phyloP scores from a whole-genome alignment of 2,329 filamentous ascomycete species.

The Didymella segeticola region DNA sequence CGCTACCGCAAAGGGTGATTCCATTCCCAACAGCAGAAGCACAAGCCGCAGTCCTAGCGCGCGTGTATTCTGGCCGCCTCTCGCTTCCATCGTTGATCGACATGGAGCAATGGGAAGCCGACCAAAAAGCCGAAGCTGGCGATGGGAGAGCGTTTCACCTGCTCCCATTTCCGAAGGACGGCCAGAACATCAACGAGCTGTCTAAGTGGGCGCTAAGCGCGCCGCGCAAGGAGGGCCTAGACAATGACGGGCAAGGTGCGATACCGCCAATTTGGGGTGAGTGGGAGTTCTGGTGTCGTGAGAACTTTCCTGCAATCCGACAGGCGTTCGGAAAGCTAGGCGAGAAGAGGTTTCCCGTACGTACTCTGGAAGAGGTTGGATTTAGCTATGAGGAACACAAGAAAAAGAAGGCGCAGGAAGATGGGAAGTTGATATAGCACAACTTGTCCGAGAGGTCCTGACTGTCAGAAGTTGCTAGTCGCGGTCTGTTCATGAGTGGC shows the following conservation, averaged over 20 bases:
- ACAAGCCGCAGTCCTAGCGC: slow-evolving; percentile 77
- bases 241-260: slow-evolving; percentile 64
- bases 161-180: slow-evolving; percentile 67
- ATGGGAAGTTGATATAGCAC: slow-evolving; percentile 12
- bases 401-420: slow-evolving; percentile 12
- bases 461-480: too few species aligned
- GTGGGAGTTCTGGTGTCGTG: slow-evolving; percentile 74
- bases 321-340: slow-evolving; percentile 73
- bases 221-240: slow-evolving; percentile 45
- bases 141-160: slow-evolving; percentile 61
- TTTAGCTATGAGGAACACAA: slow-evolving; percentile 61
- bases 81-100: slow-evolving; percentile 65
- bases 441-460: too few species aligned
- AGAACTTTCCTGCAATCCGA: slow-evolving; percentile 72
- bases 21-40: slow-evolving; percentile 83
- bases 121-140: slow-evolving; percentile 52
- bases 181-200: slow-evolving; percentile 72
- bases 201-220: slow-evolving; percentile 66
- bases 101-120: slow-evolving; percentile 74
- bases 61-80: slow-evolving; percentile 77
- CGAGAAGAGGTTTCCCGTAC: slow-evolving; percentile 62
- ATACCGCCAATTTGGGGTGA: slow-evolving; percentile 74
- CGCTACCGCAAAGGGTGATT: slow-evolving; percentile 81
- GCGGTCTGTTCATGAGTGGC: too few species aligned
- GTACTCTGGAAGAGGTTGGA: slow-evolving; percentile 73